Base-by-base conservation (phyloP, 139 green algal genomes). In the Gonium pectorale region DNA sequence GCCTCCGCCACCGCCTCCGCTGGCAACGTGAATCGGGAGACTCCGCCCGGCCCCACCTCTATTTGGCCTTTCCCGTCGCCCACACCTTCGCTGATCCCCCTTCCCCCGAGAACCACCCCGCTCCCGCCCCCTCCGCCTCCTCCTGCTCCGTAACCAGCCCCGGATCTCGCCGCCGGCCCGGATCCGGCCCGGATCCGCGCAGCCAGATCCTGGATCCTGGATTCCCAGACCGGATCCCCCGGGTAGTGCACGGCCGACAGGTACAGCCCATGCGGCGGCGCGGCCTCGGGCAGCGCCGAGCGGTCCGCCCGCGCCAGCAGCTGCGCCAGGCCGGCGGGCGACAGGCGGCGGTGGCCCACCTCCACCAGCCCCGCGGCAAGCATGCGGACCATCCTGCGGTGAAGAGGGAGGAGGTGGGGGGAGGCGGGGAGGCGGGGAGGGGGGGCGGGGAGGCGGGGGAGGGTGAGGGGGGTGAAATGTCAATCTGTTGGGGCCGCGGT, bases 291-390 rank as follows among this genome's bases (percentile, higher is more conserved):
- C 52, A 89, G 87, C 8, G 37, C 43, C 29, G 69, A 51, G 3
- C 87, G 77, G 64, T 88, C 83, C 26, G 52, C 83, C 0, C 41
- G 19, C 29, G 35, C 41, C 64, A 91, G 54, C 54, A 81, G 41
- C 71, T 81, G 37, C 51, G 9, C 41, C 29, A 89, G 70, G 35
- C 82, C 63, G 33, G 11, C 26, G 0, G 80, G 73, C 0, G 38
- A 78, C 21, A 91, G 35, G 15, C 88, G 83, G 24, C 80, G 44
- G 41, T 91, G 88, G 22, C 88, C 88, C 56, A 91, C 84, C 79
- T 91, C 88, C 33, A 91, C 79, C 59, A 91, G 73, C 9, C 44
- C 83, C 0, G 88, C 84, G 19, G 80, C 84, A 56, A 89, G 82
- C 79, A 91, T 67, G 29, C 88, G 77, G 17, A 73, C 77, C 77